Percentiles rank a stretch among this genome's conserved stretches.
These are phyloP conservation scores for Suillus subluteus DNA, from an alignment of 768 basidiomycete species.

Conservation along the genomic window DNA sequence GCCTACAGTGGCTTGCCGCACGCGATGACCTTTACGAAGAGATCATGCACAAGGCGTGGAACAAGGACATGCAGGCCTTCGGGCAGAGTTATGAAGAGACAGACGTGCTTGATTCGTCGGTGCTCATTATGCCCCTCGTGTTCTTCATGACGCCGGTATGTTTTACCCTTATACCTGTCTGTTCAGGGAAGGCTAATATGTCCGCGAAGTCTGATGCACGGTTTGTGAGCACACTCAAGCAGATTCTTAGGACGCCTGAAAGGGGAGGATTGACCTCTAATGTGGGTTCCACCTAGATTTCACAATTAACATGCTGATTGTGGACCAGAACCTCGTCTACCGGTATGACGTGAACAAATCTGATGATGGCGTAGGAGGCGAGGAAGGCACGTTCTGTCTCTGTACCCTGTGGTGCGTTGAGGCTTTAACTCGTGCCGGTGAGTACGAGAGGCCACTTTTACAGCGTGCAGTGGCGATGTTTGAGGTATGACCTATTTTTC, in stretches of 20 bases:
- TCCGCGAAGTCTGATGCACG: constrained; percentile 74
- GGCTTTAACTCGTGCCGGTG: constrained; percentile 85
- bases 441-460: constrained; percentile 70
- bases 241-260: constrained; percentile 85
- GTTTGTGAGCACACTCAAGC: constrained; percentile 83
- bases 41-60: constrained; percentile 89
- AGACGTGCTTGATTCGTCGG: constrained; percentile 80
- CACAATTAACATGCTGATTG: constrained; percentile 6
- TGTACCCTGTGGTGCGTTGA: constrained; percentile 90
- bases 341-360: constrained; percentile 87
- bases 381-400: constrained; percentile 93
- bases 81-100: constrained; percentile 91
- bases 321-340: constrained; percentile 75
- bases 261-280: constrained; percentile 91
- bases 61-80: constrained; percentile 67
- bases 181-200: background rate
- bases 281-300: constrained; percentile 35
- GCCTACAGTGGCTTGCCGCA: constrained; percentile 69
- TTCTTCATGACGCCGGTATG: constrained; percentile 86
- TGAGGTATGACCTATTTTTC: constrained; percentile 56
- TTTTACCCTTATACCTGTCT: constrained; percentile 16
- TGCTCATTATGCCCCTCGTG: constrained; percentile 90
- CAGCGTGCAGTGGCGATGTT: constrained; percentile 83
- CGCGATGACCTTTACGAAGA: constrained; percentile 91
- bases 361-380: constrained; percentile 93